These are phyloP conservation scores for Echites panduratus DNA, from an alignment of 257 asterid species.

Conservation along the genomic window DNA sequence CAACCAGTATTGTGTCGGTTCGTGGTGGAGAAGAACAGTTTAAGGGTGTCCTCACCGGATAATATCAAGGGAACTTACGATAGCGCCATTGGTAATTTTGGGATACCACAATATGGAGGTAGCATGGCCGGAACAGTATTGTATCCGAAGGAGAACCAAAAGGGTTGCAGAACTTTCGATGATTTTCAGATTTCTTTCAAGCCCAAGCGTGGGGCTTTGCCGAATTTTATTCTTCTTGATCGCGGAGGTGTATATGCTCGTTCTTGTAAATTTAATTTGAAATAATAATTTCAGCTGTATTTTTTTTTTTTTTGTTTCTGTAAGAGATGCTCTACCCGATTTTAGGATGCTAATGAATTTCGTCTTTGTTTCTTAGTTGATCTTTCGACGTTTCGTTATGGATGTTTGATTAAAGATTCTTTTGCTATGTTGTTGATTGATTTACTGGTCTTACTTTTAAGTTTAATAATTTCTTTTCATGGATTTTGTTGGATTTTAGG, in stretches of 20 bases:
- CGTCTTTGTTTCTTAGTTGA: conserved; percentile 5
- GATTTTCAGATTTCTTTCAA: conserved; percentile 62
- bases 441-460: neutral
- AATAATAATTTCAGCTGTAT: neutral
- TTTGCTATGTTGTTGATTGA: neutral
- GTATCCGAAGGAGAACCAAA: conserved; percentile 59
- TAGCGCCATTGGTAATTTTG: conserved; percentile 90
- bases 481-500: neutral
- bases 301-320: neutral
- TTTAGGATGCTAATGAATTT: neutral
- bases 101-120: conserved; percentile 93
- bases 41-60: conserved; percentile 80
- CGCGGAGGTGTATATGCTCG: conserved; percentile 87
- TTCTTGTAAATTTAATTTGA: neutral
- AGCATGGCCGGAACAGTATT: conserved; percentile 80
- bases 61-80: conserved; percentile 67
- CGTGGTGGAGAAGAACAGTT: conserved; percentile 90
- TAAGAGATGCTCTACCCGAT: too few species aligned
- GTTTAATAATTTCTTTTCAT: too few species aligned
- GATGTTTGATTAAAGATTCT: neutral
- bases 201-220: conserved; percentile 78
- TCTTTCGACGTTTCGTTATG: neutral
- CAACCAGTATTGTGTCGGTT: conserved; percentile 59
- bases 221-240: conserved; percentile 76
- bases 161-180: conserved; percentile 65